Percentiles rank a stretch among this genome's conserved stretches.
Evolutionary conservation across 169 alveolate species (phyloP).

Genomic region (Blepharisma undulans): DNA sequence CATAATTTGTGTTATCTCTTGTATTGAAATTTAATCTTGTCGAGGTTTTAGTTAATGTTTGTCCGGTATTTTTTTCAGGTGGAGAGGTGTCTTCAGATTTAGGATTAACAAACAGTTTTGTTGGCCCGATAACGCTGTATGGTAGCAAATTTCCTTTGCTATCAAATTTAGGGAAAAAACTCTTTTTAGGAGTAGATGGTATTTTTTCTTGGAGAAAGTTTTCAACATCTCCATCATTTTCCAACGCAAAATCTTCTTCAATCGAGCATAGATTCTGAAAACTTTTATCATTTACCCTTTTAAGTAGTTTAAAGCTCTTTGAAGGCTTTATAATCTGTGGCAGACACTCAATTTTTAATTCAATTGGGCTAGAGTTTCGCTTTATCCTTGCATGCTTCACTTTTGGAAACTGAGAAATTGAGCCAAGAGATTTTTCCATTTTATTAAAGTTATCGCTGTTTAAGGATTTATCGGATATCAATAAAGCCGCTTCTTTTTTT

Average conservation of each 20-base stretch:
- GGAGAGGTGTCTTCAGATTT: background rate
- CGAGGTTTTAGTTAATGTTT: background rate
- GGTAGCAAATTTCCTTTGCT: background rate
- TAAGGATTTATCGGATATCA: too few species aligned
- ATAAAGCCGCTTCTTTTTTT: conserved; percentile 7
- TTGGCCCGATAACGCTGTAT: background rate
- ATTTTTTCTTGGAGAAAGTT: background rate
- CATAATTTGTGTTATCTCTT: background rate
- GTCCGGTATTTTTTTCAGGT: background rate
- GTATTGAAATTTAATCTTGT: background rate
- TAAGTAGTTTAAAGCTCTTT: background rate
- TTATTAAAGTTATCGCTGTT: too few species aligned
- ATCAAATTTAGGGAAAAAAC: background rate
- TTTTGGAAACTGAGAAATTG: too few species aligned
- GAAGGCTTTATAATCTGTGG: background rate
- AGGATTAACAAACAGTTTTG: background rate
- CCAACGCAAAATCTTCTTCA: background rate
- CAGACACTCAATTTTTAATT: background rate
- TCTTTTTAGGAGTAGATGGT: background rate
- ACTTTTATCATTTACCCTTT: background rate
- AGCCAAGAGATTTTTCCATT: too few species aligned
- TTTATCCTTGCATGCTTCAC: background rate
- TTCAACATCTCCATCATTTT: background rate
- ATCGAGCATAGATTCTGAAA: background rate
- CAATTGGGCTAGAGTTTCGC: background rate